Conservation (phyloP, 371 early-diverging fungal genomes). For the Mortierella sp. region DNA sequence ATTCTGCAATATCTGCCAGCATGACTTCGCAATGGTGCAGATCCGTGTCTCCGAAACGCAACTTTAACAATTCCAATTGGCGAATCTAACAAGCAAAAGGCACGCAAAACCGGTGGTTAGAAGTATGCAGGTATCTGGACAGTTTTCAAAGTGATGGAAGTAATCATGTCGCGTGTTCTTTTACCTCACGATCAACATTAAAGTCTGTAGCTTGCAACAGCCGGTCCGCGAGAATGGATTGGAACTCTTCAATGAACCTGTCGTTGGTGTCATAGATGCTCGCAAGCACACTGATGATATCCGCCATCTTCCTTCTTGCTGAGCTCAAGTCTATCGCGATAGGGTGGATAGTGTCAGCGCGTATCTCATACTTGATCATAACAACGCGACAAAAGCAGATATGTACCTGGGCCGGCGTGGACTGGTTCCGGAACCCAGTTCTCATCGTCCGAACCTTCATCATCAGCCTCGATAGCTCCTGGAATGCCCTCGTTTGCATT, state of each 20-base stretch:
- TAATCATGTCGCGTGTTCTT: neutral
- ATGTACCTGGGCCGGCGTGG: slow-evolving; percentile 61
- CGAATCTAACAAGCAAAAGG: slow-evolving; percentile 40
- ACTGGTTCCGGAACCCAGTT: slow-evolving; percentile 67
- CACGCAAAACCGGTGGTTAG: neutral
- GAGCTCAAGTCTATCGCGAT: slow-evolving; percentile 54
- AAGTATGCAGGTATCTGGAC: neutral
- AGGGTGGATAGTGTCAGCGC: neutral
- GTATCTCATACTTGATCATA: neutral
- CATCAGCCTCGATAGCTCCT: slow-evolving; percentile 52
- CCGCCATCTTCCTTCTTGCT: slow-evolving; percentile 59
- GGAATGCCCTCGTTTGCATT: slow-evolving; percentile 46
- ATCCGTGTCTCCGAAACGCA: slow-evolving; percentile 70
- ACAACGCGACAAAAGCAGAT: neutral
- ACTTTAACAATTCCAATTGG: slow-evolving; percentile 73
- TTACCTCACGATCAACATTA: slow-evolving; percentile 65
- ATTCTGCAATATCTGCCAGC: slow-evolving; percentile 76
- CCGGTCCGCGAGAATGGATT: slow-evolving; percentile 61
- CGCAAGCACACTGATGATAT: slow-evolving; percentile 67
- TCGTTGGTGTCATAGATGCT: slow-evolving; percentile 71
- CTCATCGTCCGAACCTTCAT: slow-evolving; percentile 58
- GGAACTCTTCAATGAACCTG: slow-evolving; percentile 73
- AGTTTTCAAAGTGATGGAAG: neutral
- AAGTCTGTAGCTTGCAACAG: slow-evolving; percentile 63
- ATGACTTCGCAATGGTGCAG: slow-evolving; percentile 74